phyloP scores from a whole-genome alignment of 192 early-diverging fungal species.

The Radiomyces spectabilis region DNA sequence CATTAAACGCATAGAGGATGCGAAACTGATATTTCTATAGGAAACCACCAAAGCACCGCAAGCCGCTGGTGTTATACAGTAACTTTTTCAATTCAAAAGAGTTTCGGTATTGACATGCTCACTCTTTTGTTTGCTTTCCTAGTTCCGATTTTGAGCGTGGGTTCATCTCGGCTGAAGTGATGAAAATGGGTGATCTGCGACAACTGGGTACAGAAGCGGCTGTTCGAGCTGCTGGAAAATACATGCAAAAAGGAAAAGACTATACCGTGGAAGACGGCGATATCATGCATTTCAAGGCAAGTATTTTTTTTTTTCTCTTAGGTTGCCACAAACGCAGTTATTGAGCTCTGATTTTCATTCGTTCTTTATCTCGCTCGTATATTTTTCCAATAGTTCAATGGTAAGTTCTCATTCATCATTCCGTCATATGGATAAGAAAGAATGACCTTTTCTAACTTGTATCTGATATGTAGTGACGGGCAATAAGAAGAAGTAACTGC shows the following conservation, averaged over 20 bases:
- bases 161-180: conserved; percentile 73
- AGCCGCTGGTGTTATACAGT: conserved; percentile 52
- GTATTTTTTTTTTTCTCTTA: too few relatives aligned
- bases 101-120: conserved; percentile 7
- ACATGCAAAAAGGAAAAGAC: conserved; percentile 63
- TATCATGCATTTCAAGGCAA: conserved; percentile 44
- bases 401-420: too few relatives aligned
- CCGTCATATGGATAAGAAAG: too few relatives aligned
- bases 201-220: conserved; percentile 55
- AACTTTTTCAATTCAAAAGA: conserved; percentile 40
- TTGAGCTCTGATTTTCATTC: too few relatives aligned
- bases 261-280: conserved; percentile 64
- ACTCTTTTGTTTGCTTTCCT: conserved; percentile 30
- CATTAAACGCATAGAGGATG: not conserved
- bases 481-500: too few relatives aligned
- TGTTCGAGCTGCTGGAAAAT: conserved; percentile 70
- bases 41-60: conserved; percentile 68
- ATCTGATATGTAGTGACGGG: too few relatives aligned
- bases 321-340: too few relatives aligned
- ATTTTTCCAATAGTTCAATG: too few relatives aligned
- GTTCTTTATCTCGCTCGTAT: too few relatives aligned
- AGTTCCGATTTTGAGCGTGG: conserved; percentile 71
- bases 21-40: conserved; percentile 1
- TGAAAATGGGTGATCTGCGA: conserved; percentile 48
- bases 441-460: too few relatives aligned